Evolutionary conservation across 1,284 basidiomycete genomes (phyloP).

Genomic region (Cyathus pygmaeus): DNA sequence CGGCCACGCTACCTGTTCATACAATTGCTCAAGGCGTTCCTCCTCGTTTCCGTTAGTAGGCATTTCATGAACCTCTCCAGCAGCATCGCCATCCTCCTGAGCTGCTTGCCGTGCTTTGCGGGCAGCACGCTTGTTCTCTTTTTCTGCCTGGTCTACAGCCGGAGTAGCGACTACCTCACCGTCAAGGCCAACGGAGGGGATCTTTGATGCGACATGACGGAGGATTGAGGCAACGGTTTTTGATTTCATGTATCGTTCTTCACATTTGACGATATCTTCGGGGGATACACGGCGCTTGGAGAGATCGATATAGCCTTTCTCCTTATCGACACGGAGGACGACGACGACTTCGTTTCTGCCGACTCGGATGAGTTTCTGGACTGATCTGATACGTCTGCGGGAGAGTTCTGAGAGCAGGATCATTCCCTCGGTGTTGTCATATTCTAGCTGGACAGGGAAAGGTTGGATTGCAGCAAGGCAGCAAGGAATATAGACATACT

Average conservation of each 20-base stretch:
- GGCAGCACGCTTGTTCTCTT: conserved; percentile 56
- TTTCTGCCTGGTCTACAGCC: conserved; percentile 51
- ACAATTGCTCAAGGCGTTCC: conserved; percentile 83
- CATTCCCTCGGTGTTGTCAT: conserved; percentile 99
- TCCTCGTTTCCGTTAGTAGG: conserved; percentile 65
- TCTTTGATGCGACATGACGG: conserved; percentile 92
- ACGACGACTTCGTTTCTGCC: conserved; percentile 99
- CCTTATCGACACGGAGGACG: conserved; percentile 97
- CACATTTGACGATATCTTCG: conserved; percentile 98
- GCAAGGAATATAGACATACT: conserved; percentile 58
- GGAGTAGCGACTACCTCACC: conserved; percentile 36
- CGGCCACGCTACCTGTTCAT: conserved; percentile 95
- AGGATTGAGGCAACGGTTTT: conserved; percentile 95
- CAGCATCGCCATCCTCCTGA: conserved; percentile 49
- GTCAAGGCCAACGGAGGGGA: conserved; percentile 61
- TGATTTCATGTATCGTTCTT: conserved; percentile 98
- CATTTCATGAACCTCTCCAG: conserved; percentile 1
- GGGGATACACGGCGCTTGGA: conserved; percentile 99
- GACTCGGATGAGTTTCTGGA: conserved; percentile 98
- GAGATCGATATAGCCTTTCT: conserved; percentile 99
- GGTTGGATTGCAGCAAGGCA: background rate
- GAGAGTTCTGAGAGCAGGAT: conserved; percentile 98
- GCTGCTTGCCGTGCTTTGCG: conserved; percentile 56
- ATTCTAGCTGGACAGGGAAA: conserved; percentile 81
- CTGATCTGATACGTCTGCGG: conserved; percentile 94